Evolutionary conservation across 2,329 filamentous ascomycete genomes (phyloP).

Genomic region (Sclerotinia trifoliorum): DNA sequence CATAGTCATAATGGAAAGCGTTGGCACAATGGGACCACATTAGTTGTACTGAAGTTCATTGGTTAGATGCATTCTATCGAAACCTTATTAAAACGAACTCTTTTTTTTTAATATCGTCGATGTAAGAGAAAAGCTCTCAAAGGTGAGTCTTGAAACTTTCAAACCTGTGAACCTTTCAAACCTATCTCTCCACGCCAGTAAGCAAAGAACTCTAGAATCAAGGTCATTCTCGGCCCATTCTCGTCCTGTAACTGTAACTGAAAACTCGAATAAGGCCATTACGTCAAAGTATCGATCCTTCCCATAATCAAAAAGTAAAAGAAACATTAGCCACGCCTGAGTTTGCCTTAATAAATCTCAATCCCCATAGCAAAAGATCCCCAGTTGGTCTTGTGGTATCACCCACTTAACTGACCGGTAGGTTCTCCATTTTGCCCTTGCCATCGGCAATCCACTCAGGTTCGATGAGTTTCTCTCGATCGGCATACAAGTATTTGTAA

Average conservation of each 20-base stretch:
- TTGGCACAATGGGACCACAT: conserved; percentile 1
- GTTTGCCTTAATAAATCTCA: neutral
- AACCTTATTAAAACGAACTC: conserved; percentile 4
- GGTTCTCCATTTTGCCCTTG: conserved; percentile 66
- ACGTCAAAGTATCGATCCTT: conserved; percentile 27
- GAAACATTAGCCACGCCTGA: conserved; percentile 13
- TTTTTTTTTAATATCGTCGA: neutral
- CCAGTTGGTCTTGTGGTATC: conserved; percentile 30
- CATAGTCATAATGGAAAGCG: neutral
- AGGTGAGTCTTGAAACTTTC: conserved; percentile 19
- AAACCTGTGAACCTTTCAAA: conserved; percentile 23
- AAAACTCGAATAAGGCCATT: conserved; percentile 24
- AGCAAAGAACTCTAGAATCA: conserved; percentile 16
- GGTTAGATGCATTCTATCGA: conserved; percentile 15
- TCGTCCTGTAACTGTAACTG: conserved; percentile 27
- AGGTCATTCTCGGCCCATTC: conserved; percentile 24
- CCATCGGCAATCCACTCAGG: conserved; percentile 72
- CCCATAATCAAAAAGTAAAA: conserved; percentile 24
- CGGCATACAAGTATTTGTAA: conserved; percentile 82
- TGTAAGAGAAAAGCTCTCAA: conserved; percentile 1
- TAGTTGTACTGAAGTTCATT: neutral
- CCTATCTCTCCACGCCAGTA: conserved; percentile 19
- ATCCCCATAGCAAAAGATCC: conserved; percentile 15
- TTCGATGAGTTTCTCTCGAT: conserved; percentile 71
- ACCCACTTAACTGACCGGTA: conserved; percentile 52